These are phyloP conservation scores for Aspergillus phoenicis DNA, from an alignment of 2,329 filamentous ascomycete species.

Conservation along the genomic window DNA sequence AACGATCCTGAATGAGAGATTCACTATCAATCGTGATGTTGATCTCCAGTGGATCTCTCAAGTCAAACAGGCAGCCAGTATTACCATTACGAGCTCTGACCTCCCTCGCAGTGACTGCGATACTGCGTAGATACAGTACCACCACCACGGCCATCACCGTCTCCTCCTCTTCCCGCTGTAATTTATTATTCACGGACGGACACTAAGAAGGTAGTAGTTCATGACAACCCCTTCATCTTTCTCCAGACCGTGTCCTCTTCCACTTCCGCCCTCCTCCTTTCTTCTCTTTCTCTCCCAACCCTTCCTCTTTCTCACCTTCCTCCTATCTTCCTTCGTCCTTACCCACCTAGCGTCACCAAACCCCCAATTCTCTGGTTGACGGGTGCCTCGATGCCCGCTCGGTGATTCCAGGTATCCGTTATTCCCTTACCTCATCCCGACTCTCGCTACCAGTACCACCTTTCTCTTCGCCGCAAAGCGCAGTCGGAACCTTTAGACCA, in stretches of 20 bases:
- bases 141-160: not conserved
- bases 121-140: not conserved
- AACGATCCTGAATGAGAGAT: not conserved
- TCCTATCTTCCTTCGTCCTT: not conserved
- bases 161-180: constrained; percentile 6
- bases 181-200: constrained; percentile 16
- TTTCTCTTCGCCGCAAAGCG: constrained; percentile 6
- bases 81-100: constrained; percentile 3
- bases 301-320: not conserved
- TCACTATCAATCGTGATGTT: not conserved
- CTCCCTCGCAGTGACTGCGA: not conserved
- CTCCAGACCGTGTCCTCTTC: constrained; percentile 22
- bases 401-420: constrained; percentile 19
- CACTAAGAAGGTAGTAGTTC: constrained; percentile 6
- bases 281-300: constrained; percentile 2
- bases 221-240: constrained; percentile 15
- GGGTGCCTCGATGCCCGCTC: constrained; percentile 22
- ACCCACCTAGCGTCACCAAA: constrained; percentile 8
- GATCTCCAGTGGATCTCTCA: not conserved
- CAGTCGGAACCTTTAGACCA: constrained; percentile 6
- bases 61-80: not conserved
- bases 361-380: constrained; percentile 13
- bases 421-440: constrained; percentile 2
- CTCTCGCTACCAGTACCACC: constrained; percentile 9
- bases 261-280: constrained; percentile 9